Percentiles rank a stretch among this genome's conserved stretches.
Evolutionary conservation across 441 rosid genomes (phyloP).

Genomic region (Erysimum cheiri): DNA sequence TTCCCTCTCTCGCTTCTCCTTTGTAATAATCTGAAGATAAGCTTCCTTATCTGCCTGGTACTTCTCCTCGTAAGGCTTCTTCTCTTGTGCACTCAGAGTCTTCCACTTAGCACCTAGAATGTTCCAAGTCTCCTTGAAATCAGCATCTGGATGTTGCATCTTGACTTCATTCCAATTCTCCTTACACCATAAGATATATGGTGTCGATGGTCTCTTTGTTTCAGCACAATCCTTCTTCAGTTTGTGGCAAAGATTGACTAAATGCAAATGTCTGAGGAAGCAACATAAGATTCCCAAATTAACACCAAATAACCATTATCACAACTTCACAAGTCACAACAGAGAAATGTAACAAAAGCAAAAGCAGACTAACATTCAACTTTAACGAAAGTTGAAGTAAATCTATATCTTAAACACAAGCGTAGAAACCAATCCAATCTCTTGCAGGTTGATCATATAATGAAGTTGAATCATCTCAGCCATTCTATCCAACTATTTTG

Average conservation of each 20-base stretch:
- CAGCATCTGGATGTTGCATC: conserved; percentile 80
- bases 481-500: not conserved
- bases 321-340: not conserved
- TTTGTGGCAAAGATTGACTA: conserved; percentile 53
- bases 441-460: no score
- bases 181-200: conserved; percentile 86
- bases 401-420: not conserved
- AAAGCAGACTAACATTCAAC: no score
- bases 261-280: conserved; percentile 55
- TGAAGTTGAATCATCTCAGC: not conserved
- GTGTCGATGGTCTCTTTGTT: conserved; percentile 75
- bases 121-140: conserved; percentile 79
- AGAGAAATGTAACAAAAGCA: not conserved
- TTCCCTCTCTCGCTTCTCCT: conserved; percentile 82
- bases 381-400: no score
- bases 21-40: conserved; percentile 65
- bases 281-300: conserved; percentile 10
- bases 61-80: conserved; percentile 91
- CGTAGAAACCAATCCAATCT: not conserved
- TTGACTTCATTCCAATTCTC: conserved; percentile 86
- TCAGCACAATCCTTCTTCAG: conserved; percentile 66
- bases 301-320: not conserved
- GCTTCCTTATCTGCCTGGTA: conserved; percentile 74
- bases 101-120: conserved; percentile 89
- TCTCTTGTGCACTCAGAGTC: conserved; percentile 67